Evolutionary conservation across 305 asterid species (phyloP), one percentile per base, ranked within the genome.

Genomic region (Fraxinus latifolia): DNA sequence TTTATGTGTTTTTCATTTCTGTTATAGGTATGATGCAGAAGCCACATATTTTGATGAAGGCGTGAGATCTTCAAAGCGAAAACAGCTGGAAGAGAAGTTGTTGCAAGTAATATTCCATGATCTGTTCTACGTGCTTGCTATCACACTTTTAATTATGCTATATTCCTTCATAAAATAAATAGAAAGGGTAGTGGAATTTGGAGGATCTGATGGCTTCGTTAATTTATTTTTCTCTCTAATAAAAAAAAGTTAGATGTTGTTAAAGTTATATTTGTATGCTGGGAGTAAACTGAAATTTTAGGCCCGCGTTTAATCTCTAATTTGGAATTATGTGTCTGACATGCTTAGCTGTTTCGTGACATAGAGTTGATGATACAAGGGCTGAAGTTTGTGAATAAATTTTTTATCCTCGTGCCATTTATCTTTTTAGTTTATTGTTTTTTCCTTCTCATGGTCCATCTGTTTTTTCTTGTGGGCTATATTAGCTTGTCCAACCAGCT

Each of bases 401-500:
- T 2, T 70, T 14, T 70, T 70, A 31, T 32, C 76, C 76, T 31
- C 44, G 0, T 1, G 42, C 5, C 47, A 29, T 71, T 71, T 6
- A 71, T 71, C 44, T 32, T 71, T 32, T 32, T 32, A 71, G 42
- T 32, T 33, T 71, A 31, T 33, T 71, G 65, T n/a, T 31, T 3
- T 33, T 79, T 29, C 11, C 33, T 50, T 58, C 88, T 87, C 73
- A 31, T 14, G 12, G 23, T 71, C 25, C 15, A 17, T 79, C 62
- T 39, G 67, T 58, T 33, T 76, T 70, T 67, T 75, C 42, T 72
- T 70, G 25, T 71, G 76, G 76, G 85, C 70, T 83, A 53, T 82
- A 65, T 85, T 87, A 96, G 98, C 97, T 95, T 90, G 97, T 96
- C 87, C 98, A 90, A 91, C 98, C 98, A 86, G 92, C 97, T 32